Conservation (phyloP, 768 basidiomycete species). For the Mycena filopes region DNA sequence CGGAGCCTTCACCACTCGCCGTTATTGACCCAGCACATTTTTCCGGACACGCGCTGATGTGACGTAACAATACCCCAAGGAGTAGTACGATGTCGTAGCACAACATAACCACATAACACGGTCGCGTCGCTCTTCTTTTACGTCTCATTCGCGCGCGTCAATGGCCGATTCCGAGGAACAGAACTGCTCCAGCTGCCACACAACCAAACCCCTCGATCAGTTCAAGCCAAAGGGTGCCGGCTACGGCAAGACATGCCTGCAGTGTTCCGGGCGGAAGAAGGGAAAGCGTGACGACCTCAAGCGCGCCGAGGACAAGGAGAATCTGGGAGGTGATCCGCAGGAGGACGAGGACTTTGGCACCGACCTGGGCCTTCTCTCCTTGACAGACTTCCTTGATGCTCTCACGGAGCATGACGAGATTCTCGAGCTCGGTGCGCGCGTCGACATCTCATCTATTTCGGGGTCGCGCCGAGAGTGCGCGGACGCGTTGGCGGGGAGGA, state of each 20-base stretch:
- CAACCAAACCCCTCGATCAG: background rate
- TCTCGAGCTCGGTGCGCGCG: constrained; percentile 1
- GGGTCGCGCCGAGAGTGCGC: background rate
- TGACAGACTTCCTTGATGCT: constrained; percentile 6
- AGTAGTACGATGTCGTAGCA: background rate
- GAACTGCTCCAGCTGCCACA: background rate
- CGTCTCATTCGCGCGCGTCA: background rate
- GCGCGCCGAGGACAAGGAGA: background rate
- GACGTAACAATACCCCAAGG: too few relatives aligned
- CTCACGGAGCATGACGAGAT: constrained; percentile 1
- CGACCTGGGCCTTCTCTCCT: background rate
- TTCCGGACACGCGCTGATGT: too few relatives aligned
- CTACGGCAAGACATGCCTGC: background rate
- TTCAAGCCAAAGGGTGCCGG: background rate
- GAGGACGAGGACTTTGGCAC: background rate
- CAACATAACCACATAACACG: constrained; percentile 8
- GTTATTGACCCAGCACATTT: too few relatives aligned
- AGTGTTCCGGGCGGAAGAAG: background rate
- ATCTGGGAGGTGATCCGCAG: background rate
- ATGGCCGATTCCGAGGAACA: background rate
- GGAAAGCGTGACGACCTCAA: background rate
- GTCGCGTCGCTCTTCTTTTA: background rate
- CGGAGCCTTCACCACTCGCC: too few relatives aligned
- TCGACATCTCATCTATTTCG: constrained; percentile 8
- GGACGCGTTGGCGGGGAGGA: background rate